These are phyloP conservation scores for Talaromyces trachyspermus DNA, from an alignment of 495 filamentous ascomycete species.

Conservation along the genomic window DNA sequence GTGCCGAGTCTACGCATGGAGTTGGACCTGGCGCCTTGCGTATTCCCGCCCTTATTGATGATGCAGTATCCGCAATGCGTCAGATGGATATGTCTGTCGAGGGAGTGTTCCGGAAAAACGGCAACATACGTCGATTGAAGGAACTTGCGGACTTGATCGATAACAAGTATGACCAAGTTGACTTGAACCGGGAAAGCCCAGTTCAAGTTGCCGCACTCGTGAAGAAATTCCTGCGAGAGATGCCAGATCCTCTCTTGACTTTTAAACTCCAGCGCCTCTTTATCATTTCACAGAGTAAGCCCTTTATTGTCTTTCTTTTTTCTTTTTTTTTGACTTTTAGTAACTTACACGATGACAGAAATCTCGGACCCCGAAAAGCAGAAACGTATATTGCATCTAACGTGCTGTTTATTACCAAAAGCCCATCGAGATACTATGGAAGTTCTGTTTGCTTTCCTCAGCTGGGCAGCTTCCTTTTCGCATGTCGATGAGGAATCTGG, in stretches of 20 bases:
- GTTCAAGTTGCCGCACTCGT: conserved; percentile 91
- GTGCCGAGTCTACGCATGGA: conserved; percentile 91
- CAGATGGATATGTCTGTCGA: conserved; percentile 99
- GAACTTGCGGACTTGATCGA: conserved; percentile 81
- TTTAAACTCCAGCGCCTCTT: conserved; percentile 91
- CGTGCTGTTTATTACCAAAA: conserved; percentile 91
- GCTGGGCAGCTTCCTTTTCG: conserved; percentile 95
- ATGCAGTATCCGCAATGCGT: conserved; percentile 85
- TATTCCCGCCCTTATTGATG: conserved; percentile 84
- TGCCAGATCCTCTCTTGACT: conserved; percentile 91
- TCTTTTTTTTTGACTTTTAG: too few relatives aligned
- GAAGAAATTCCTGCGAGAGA: conserved; percentile 90
- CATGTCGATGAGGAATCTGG: conserved; percentile 87
- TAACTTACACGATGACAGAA: conserved; percentile 44
- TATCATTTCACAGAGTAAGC: conserved; percentile 76
- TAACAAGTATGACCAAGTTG: conserved; percentile 72
- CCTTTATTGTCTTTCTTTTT: neutral
- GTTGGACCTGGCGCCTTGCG: conserved; percentile 85
- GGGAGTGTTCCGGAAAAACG: conserved; percentile 98
- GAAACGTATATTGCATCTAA: conserved; percentile 77
- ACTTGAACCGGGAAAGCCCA: conserved; percentile 74
- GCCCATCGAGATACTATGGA: conserved; percentile 90
- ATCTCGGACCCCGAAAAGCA: conserved; percentile 78
- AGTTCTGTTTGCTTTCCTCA: conserved; percentile 91
- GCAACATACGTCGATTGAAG: conserved; percentile 85